Percentiles rank a stretch among this genome's conserved stretches.
phyloP scores from a whole-genome alignment of 495 filamentous ascomycete species.

The Astrothelium macrocarpum region DNA sequence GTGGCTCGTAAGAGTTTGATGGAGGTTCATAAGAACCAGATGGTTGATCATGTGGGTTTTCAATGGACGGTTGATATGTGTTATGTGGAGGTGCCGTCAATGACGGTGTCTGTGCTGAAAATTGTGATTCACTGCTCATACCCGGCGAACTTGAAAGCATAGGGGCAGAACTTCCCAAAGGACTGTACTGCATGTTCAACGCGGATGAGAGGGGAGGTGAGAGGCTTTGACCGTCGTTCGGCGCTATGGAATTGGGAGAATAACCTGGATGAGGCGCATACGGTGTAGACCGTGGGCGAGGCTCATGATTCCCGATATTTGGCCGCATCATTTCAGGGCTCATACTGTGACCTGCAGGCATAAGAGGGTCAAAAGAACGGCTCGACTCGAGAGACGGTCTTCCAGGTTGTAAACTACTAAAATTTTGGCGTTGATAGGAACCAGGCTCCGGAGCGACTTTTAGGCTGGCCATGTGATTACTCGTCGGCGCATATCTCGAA shows the following conservation, averaged over 20 bases:
- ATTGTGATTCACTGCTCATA: background rate
- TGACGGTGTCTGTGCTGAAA: background rate
- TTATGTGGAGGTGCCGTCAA: background rate
- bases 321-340: conserved; percentile 1
- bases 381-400: conserved; percentile 3
- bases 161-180: background rate
- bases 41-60: conserved; percentile 35
- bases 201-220: background rate
- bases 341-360: background rate
- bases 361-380: background rate
- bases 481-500: conserved; percentile 55
- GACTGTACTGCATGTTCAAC: background rate
- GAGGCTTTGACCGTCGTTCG: background rate
- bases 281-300: background rate
- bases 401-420: background rate
- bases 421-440: conserved; percentile 3
- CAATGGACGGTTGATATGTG: background rate
- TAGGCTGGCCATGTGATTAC: conserved; percentile 9
- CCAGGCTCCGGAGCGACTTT: conserved; percentile 17
- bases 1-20: conserved; percentile 26
- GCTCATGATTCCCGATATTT: background rate
- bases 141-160: background rate
- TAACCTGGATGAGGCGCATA: background rate
- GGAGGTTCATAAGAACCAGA: conserved; percentile 37
- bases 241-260: background rate